These are phyloP conservation scores for Neospora caninum DNA, from an alignment of 169 alveolate genomes.

Conservation along the genomic window DNA sequence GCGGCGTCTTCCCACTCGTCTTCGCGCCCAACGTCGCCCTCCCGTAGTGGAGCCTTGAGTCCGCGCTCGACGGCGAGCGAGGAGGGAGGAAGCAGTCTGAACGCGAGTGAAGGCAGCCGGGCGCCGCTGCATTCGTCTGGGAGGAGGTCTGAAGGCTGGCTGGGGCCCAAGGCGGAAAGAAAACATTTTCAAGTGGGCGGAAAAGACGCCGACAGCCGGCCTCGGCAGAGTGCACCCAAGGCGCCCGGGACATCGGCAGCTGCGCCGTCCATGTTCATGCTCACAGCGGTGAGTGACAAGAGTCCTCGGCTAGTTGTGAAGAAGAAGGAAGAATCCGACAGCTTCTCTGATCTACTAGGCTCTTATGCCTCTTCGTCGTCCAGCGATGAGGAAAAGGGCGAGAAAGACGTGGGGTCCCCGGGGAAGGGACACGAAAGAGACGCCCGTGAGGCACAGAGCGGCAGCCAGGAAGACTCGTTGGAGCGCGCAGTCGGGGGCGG, in stretches of 20 bases:
- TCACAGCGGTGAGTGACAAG: background rate
- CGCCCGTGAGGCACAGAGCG: no score
- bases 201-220: no score
- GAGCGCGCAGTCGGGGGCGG: no score
- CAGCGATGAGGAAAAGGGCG: background rate
- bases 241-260: background rate
- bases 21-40: background rate
- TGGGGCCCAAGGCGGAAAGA: no score
- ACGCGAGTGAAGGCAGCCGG: no score
- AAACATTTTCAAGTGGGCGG: no score
- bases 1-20: background rate
- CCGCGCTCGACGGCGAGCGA: background rate
- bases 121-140: no score
- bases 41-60: background rate
- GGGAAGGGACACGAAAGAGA: no score
- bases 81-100: background rate
- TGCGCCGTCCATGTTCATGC: constrained; percentile 17
- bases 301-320: background rate
- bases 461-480: no score
- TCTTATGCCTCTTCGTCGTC: background rate
- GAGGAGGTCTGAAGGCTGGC: no score
- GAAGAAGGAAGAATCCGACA: constrained; percentile 12
- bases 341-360: background rate
- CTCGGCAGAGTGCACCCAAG: background rate
- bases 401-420: background rate